Base-by-base conservation (phyloP, 1,284 basidiomycete species). In the Ceratobasidium sp. region DNA sequence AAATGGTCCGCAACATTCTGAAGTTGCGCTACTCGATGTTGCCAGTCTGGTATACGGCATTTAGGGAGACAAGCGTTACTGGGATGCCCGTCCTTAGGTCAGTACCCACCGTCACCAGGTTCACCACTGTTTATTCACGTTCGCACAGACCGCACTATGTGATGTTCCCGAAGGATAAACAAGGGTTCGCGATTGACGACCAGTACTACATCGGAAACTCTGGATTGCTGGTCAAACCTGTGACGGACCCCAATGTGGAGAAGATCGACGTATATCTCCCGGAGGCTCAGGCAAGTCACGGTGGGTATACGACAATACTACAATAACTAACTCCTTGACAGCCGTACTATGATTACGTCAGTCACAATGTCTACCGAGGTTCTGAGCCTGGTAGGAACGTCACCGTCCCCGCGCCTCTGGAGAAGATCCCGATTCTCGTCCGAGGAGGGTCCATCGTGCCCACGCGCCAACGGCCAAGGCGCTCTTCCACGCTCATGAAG, bases 301-400 rank as follows among this genome's bases (percentile, higher is more conserved):
- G n/a, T 37, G 34, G 22, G 41, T 24, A 24, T 61, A 46, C 14
- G 51, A 53, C 22, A 19, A 22, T 14, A 24, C 43, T 19, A 48
- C 34, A 41, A 48, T 24, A 53, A 53, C 51, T 53, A 19, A 53
- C 7, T 53, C 29, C 8, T 24, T 29, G 56, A 53, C 46, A 93
- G 90, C 91, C 95, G 1, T 98, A 98, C 86, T 99, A 98, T 82
- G 90, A 98, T 84, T 99, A 97, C 84, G 94, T 95, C 84, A 89
- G 87, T 49, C 83, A 89, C 80, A 79, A 86, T 16, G 82, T 89
- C 58, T 90, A 94, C 83, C 90, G 88, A 48, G 90, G 91, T 24
- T 80, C 87, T 0, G 80, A 86, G 11, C 86, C 88, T 76, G 88
- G 89, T 76, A 90, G 90, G 77, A 83, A 84, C 71, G 85, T 97